A percentile compares a stretch with the other conserved stretches of the same genome.
These are phyloP conservation scores for Noccaea bulbosa DNA, from an alignment of 345 rosid species.

Conservation along the genomic window DNA sequence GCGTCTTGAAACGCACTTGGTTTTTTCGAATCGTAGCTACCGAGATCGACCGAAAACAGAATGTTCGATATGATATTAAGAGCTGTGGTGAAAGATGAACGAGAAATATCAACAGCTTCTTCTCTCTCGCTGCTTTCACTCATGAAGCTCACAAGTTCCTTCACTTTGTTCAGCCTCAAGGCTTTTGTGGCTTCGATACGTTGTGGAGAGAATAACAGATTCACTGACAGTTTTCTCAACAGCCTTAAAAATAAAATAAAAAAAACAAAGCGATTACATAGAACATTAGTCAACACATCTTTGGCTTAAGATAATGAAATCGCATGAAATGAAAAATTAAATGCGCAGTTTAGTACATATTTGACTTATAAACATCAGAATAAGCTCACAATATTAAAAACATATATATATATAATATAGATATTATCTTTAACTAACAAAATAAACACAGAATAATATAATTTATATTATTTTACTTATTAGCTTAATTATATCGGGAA, in stretches of 20 bases:
- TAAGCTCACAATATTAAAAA: too few relatives aligned
- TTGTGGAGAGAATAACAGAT: constrained; percentile 31
- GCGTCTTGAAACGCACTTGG: constrained; percentile 42
- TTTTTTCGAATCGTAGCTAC: constrained; percentile 26
- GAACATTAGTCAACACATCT: neutral
- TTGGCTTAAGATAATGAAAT: too few relatives aligned
- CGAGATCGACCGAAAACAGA: constrained; percentile 51
- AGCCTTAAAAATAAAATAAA: constrained; percentile 13
- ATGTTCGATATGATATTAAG: constrained; percentile 49
- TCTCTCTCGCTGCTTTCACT: constrained; percentile 31
- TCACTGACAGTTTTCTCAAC: constrained; percentile 28
- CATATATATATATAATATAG: too few relatives aligned
- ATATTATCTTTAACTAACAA: too few relatives aligned
- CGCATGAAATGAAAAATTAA: too few relatives aligned
- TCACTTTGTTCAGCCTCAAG: constrained; percentile 22
- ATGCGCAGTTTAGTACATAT: too few relatives aligned
- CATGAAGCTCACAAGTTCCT: constrained; percentile 33
- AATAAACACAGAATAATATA: too few relatives aligned
- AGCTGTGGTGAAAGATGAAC: constrained; percentile 44
- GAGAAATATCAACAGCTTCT: constrained; percentile 46
- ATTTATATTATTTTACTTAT: too few relatives aligned
- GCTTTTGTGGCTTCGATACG: constrained; percentile 36
- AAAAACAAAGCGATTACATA: too few relatives aligned
- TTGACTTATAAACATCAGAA: too few relatives aligned
- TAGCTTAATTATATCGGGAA: too few relatives aligned